A percentile compares a stretch with the other conserved stretches of the same genome.
Evolutionary conservation across 345 rosid genomes (phyloP).

Genomic region (Salix exigua): DNA sequence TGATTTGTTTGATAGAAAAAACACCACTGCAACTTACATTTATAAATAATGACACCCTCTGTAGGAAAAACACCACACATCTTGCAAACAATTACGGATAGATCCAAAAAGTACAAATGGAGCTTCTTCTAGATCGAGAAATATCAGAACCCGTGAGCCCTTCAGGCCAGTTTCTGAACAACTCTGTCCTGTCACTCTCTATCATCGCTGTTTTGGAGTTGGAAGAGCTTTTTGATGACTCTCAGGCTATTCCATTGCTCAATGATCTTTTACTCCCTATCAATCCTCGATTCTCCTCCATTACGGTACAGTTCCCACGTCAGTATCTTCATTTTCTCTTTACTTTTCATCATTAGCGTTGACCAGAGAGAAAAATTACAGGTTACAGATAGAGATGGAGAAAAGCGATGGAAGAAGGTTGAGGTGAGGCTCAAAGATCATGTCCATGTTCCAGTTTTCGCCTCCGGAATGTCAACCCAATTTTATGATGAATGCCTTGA

Average conservation of each 20-base stretch:
- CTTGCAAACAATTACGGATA: not conserved
- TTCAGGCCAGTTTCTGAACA: slow-evolving; percentile 28
- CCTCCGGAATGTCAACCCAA: slow-evolving; percentile 22
- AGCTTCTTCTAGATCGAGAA: slow-evolving; percentile 21
- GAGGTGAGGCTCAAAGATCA: slow-evolving; percentile 35
- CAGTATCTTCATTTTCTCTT: not conserved
- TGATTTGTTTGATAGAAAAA: not conserved
- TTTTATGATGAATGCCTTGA: slow-evolving; percentile 30
- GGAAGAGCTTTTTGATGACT: slow-evolving; percentile 27
- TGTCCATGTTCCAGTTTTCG: slow-evolving; percentile 27
- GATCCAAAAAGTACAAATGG: not conserved
- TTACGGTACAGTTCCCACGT: slow-evolving; percentile 25
- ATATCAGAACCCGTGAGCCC: slow-evolving; percentile 36
- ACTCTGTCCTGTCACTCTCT: slow-evolving; percentile 22
- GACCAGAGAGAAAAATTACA: not conserved
- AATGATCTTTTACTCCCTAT: slow-evolving; percentile 30
- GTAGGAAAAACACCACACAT: not conserved
- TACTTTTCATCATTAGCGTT: not conserved
- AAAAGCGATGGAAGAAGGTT: slow-evolving; percentile 32
- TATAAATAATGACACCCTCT: not conserved
- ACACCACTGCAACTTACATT: not conserved
- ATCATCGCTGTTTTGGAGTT: slow-evolving; percentile 26
- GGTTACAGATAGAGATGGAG: slow-evolving; percentile 27
- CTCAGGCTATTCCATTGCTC: slow-evolving; percentile 10
- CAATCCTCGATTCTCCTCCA: slow-evolving; percentile 41